These are phyloP conservation scores for Fusarium sublunatum DNA, from an alignment of 2,329 filamentous ascomycete species.

Conservation along the genomic window DNA sequence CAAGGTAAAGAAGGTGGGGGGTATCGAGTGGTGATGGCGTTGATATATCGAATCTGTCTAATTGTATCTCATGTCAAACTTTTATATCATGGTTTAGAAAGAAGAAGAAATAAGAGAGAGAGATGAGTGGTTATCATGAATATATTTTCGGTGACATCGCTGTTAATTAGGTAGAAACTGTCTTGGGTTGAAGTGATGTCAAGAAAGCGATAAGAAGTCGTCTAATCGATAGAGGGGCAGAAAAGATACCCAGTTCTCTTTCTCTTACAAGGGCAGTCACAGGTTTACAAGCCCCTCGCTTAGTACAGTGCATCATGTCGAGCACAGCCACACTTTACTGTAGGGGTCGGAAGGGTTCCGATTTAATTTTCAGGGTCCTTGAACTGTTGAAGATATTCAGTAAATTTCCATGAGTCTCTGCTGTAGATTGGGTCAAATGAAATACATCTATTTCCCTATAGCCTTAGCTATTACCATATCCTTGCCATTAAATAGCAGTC, in stretches of 20 bases:
- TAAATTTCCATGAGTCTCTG: neutral
- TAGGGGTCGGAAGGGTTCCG: constrained; percentile 26
- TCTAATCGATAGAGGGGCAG: constrained; percentile 35
- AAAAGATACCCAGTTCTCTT: neutral
- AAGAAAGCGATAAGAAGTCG: constrained; percentile 19
- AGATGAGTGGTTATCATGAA: neutral
- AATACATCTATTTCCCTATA: neutral
- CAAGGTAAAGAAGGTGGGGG: constrained; percentile 28
- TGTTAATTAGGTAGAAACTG: neutral
- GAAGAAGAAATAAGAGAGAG: too few species aligned
- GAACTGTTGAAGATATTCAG: constrained; percentile 1
- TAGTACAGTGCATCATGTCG: constrained; percentile 26
- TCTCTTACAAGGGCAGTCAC: constrained; percentile 7
- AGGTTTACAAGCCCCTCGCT: constrained; percentile 34
- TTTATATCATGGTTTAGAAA: neutral
- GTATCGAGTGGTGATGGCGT: constrained; percentile 20
- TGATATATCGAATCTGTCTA: constrained; percentile 12
- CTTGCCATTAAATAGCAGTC: too few species aligned
- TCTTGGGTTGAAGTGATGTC: constrained; percentile 1
- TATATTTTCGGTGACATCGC: neutral
- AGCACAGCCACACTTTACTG: constrained; percentile 22
- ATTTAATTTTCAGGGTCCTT: constrained; percentile 29
- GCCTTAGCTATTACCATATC: too few species aligned
- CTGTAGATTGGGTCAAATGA: neutral
- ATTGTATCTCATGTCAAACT: neutral